These are phyloP conservation scores for Hygrophoropsis aurantiaca DNA, from an alignment of 768 basidiomycete genomes.

Conservation along the genomic window DNA sequence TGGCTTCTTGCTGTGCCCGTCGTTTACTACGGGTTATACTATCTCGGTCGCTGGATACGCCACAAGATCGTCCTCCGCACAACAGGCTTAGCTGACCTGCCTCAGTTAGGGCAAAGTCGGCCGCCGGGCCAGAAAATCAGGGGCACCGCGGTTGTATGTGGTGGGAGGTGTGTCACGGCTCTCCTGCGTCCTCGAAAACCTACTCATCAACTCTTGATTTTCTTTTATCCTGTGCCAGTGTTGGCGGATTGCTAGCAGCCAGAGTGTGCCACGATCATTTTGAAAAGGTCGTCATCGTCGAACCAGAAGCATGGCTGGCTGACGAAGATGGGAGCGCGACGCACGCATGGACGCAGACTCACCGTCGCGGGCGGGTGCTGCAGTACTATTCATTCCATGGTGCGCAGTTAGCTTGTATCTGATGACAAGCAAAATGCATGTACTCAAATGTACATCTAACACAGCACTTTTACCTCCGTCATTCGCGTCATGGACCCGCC, in stretches of 20 bases:
- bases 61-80: too few relatives aligned
- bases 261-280: conserved; percentile 34
- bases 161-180: conserved; percentile 3
- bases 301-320: conserved; percentile 29
- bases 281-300: conserved; percentile 30
- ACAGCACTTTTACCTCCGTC: conserved; percentile 15
- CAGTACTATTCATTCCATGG: conserved; percentile 24
- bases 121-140: neutral
- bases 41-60: too few relatives aligned
- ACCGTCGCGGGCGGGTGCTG: conserved; percentile 19
- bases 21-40: too few relatives aligned
- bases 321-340: conserved; percentile 15
- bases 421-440: too few relatives aligned
- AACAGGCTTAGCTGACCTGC: conserved; percentile 1
- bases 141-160: conserved; percentile 1
- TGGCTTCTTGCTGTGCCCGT: too few relatives aligned
- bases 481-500: conserved; percentile 9
- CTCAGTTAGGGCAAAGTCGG: neutral
- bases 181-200: too few relatives aligned
- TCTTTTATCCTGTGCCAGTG: too few relatives aligned
- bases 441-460: too few relatives aligned
- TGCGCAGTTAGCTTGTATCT: too few relatives aligned
- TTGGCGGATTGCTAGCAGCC: conserved; percentile 31
- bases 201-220: too few relatives aligned
- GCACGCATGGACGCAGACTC: conserved; percentile 15